These are phyloP conservation scores for Ambrosiella beaveri DNA, from an alignment of 2,329 filamentous ascomycete species.

Conservation along the genomic window DNA sequence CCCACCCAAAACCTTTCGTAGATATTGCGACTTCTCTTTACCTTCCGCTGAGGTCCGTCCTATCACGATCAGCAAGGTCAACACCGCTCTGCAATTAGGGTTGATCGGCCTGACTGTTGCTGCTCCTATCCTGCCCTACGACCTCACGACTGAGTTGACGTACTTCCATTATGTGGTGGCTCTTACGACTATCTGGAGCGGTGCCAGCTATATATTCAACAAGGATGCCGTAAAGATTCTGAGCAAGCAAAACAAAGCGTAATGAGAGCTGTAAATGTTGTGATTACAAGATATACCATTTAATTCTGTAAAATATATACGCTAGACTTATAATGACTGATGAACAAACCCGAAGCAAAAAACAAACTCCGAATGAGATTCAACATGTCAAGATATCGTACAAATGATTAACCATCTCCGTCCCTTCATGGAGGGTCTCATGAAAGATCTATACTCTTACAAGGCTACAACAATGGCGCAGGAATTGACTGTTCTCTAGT, in stretches of 20 bases:
- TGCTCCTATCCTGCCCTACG: conserved; percentile 52
- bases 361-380: background rate
- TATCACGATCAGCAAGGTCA: conserved; percentile 74
- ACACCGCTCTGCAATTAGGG: conserved; percentile 79
- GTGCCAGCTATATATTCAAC: conserved; percentile 75
- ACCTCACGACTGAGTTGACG: conserved; percentile 37
- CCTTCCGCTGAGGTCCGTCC: conserved; percentile 73
- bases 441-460: background rate
- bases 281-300: background rate
- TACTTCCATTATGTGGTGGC: conserved; percentile 62
- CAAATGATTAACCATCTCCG: background rate
- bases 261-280: background rate
- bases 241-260: conserved; percentile 16
- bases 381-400: background rate
- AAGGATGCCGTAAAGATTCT: conserved; percentile 88
- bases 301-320: background rate
- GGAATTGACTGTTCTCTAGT: background rate
- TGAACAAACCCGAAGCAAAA: background rate
- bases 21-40: conserved; percentile 96
- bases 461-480: background rate
- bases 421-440: too few species aligned
- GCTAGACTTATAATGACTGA: background rate
- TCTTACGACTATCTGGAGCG: conserved; percentile 81
- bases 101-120: conserved; percentile 74
- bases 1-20: conserved; percentile 73